Percentiles rank a stretch among this genome's conserved stretches.
These are phyloP conservation scores for Populus davidiana DNA, from an alignment of 345 rosid species.

Conservation along the genomic window DNA sequence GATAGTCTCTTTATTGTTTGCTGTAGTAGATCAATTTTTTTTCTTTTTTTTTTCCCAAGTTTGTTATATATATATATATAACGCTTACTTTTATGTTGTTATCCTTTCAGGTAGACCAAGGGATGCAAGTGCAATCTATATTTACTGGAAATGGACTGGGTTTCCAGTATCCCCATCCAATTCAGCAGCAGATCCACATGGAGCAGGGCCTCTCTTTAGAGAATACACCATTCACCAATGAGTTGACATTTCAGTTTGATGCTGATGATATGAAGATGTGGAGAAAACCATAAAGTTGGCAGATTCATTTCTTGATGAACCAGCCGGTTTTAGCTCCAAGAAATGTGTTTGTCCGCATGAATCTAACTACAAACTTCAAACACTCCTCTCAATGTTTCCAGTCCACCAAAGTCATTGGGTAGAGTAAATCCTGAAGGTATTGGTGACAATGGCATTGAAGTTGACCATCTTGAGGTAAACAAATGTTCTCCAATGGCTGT, in stretches of 20 bases:
- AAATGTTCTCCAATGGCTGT: background rate
- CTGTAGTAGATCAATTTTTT: too few relatives aligned
- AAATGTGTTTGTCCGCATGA: background rate
- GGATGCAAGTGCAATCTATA: background rate
- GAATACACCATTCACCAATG: background rate
- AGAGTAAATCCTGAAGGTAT: background rate
- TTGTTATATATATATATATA: too few relatives aligned
- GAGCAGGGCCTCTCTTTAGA: background rate
- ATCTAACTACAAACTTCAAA: background rate
- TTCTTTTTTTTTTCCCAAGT: too few relatives aligned
- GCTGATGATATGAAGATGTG: background rate
- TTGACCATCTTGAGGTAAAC: background rate
- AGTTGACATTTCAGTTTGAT: background rate
- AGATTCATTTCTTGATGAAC: background rate
- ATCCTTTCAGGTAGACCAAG: background rate
- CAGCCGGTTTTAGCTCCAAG: background rate
- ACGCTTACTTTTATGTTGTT: background rate
- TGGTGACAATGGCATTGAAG: background rate
- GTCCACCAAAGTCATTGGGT: background rate
- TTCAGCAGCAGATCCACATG: background rate
- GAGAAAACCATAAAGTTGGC: background rate
- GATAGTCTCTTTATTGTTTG: too few relatives aligned
- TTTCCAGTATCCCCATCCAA: background rate
- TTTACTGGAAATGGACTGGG: background rate
- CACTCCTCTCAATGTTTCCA: background rate